phyloP scores from a whole-genome alignment of 108 stramenopile species.

The Ochromonas danica region DNA sequence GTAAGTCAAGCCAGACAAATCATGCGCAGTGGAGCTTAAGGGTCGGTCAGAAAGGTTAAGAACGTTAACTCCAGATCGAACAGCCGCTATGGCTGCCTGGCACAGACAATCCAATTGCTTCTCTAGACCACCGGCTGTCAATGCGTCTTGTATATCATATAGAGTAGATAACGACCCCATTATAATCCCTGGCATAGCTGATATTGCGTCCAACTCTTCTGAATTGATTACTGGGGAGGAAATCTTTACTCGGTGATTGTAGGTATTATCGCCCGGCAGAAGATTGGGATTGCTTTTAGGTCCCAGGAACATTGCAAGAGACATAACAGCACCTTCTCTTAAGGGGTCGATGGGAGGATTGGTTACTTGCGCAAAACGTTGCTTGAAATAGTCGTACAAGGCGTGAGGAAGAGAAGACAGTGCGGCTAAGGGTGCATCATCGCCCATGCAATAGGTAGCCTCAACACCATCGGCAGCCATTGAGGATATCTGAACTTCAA shows the following conservation, averaged over 20 bases:
- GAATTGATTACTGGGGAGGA: slow-evolving; percentile 43
- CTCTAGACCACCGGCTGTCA: slow-evolving; percentile 70
- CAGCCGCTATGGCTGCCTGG: slow-evolving; percentile 82
- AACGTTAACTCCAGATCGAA: slow-evolving; percentile 77
- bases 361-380: slow-evolving; percentile 92
- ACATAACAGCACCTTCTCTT: slow-evolving; percentile 97
- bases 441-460: slow-evolving; percentile 93
- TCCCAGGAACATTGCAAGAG: slow-evolving; percentile 89
- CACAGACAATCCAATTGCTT: slow-evolving; percentile 85
- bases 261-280: slow-evolving; percentile 53
- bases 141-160: slow-evolving; percentile 71
- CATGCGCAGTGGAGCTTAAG: slow-evolving; percentile 78
- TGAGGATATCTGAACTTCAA: slow-evolving; percentile 48
- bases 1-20: slow-evolving; percentile 62
- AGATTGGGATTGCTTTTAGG: slow-evolving; percentile 74
- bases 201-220: slow-evolving; percentile 40
- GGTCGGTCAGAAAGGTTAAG: slow-evolving; percentile 82
- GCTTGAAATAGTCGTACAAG: slow-evolving; percentile 94
- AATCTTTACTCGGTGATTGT: slow-evolving; percentile 47
- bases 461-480: slow-evolving; percentile 65
- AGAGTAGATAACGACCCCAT: slow-evolving; percentile 38
- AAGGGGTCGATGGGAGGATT: slow-evolving; percentile 98
- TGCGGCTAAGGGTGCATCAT: slow-evolving; percentile 92
- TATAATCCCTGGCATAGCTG: slow-evolving; percentile 26
- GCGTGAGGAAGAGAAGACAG: slow-evolving; percentile 85